Evolutionary conservation across 2,329 filamentous ascomycete genomes (phyloP), one percentile per base, ranked within the genome.

Genomic region (Clonostachys rhizophaga): DNA sequence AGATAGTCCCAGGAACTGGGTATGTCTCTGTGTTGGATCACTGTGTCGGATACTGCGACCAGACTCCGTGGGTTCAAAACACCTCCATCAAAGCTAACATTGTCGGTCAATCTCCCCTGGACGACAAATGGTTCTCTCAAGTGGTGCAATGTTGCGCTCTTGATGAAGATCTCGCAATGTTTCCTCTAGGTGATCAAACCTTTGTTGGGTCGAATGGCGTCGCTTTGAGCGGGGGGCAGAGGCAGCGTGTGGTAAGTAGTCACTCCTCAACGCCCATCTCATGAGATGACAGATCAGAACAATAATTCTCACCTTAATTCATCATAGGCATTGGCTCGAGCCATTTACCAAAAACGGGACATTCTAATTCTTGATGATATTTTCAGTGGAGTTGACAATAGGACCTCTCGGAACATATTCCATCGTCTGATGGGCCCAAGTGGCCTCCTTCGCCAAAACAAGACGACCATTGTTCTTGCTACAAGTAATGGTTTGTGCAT

Each of bases 11-110:
- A 5, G 41, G 56, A 1, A 47, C 50, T 1, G 68, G 68, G 1
- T 47, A 46, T 0, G 48, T 70, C n/a, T 52, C 48, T 2, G 46
- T 59, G 3, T 49, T 54, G 1, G 50, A 56, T 0, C 52, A 48
- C 1, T 59, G 58, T 20, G 49, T 70, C 12, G 69, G 65, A 0
- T 75, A 68, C 52, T 74, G 69, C 47, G 63, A 66, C 40, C 73
- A 76, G 45, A 59, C 56, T 0, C 64, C 71, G 1, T 76, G 71
- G 69, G 59, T 74, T 2, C 60, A 60, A 5, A 74, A 75, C 48
- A 58, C 53, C 2, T 66, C 64, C 0, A 54, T 74, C 14, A 57
- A 58, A 7, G 50, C 69, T 1, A 68, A 67, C 35, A 69, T 76
- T 6, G 48, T 68, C 1, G 70, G 67, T 0, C 45, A 42, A 8